Conservation (phyloP, 495 filamentous ascomycete genomes). For the Penicillium soppii region DNA sequence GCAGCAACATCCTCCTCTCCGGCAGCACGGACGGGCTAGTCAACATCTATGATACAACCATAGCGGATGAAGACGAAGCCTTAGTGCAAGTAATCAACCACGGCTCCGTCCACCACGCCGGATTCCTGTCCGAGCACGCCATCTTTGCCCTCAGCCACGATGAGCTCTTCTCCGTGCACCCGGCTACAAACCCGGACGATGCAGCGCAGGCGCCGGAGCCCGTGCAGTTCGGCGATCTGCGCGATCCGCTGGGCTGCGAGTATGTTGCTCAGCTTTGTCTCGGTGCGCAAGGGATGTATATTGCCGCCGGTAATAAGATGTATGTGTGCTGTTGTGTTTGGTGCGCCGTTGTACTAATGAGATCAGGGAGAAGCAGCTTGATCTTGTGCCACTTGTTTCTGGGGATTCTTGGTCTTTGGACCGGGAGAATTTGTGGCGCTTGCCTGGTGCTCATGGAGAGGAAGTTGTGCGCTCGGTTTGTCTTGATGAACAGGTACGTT, state of each 20-base stretch:
- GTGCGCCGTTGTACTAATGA: neutral
- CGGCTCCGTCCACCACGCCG: constrained; percentile 80
- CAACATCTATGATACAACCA: constrained; percentile 75
- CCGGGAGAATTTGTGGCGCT: constrained; percentile 57
- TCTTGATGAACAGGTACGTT: constrained; percentile 63
- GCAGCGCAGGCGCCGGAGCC: constrained; percentile 49
- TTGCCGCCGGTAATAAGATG: constrained; percentile 46
- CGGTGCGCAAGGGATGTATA: constrained; percentile 48
- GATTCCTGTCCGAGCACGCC: constrained; percentile 67
- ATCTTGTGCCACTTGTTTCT: constrained; percentile 63
- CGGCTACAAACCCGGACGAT: constrained; percentile 59
- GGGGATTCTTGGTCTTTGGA: constrained; percentile 62
- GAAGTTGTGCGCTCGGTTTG: constrained; percentile 82
- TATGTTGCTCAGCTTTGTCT: constrained; percentile 75
- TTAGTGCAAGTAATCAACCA: constrained; percentile 87
- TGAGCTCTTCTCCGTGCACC: constrained; percentile 76
- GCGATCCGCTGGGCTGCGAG: constrained; percentile 68
- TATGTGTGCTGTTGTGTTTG: constrained; percentile 20
- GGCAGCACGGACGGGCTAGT: constrained; percentile 92
- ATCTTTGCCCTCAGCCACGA: constrained; percentile 80
- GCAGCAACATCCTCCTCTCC: constrained; percentile 66
- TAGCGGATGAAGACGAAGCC: constrained; percentile 82
- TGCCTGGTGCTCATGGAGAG: constrained; percentile 76
- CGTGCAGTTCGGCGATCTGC: constrained; percentile 72
- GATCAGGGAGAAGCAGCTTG: constrained; percentile 60